Base-by-base conservation (phyloP, 441 rosid genomes). In the Populus trichocarpa region DNA sequence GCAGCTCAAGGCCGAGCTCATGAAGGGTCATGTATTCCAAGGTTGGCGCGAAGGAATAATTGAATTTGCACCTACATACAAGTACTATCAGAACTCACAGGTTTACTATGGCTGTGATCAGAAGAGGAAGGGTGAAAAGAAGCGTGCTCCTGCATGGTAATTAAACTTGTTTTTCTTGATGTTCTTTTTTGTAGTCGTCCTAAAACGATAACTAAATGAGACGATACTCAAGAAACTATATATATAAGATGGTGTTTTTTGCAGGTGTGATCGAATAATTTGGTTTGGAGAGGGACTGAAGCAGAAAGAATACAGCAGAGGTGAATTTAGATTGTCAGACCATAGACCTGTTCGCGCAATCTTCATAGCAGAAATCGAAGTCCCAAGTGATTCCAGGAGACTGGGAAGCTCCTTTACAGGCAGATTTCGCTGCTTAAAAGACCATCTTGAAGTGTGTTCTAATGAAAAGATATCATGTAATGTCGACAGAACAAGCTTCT, bases 21-120 rank as follows among this genome's bases (percentile, higher is more conserved):
- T 73, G 73, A 97, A 97, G 16, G 99, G 97, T 22, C 71, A 93
- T 78, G 84, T 94, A 57, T 96, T 96, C 73, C 72, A 84, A 78
- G 99, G 98, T 25, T 96, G 99, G 99, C 87, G 90, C 83, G 99
- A 96, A 83, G 99, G 99, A 12, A 85, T 68, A 23, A 96, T 96
- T 32, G 81, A 79, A 61, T 96, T 96, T 67, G 92, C 98, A 73
- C 99, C 99, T 18, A 96, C 99, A 12, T 96, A 96, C 84, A 96
- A 96, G 80, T 96, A 94, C 78, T 79, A 84, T 38, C 35, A 76
- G 9, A 83, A 94, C 77, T 94, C 99, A 3, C 97, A 96, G 57
- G 79, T 81, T 77, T 96, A 96, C 70, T 97, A 83, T 6, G 90
- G 35, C 53, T 94, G 87, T 81, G 80, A 83, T 50, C 83, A 81